phyloP scores from a whole-genome alignment of 805 yeast genomes.

The Kazachstania africana region DNA sequence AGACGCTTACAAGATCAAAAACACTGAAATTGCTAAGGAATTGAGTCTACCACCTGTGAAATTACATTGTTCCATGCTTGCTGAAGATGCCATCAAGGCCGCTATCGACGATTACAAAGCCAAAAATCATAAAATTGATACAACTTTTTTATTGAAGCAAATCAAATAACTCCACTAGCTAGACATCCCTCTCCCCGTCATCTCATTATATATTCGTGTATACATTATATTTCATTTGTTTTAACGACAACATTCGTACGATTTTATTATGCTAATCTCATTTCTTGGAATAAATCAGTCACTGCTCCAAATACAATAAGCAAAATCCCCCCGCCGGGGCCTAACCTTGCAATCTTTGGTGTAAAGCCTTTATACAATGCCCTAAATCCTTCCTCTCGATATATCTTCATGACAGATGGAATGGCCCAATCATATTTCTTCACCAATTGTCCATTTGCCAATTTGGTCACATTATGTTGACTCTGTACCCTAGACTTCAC shows the following conservation, averaged over 20 bases:
- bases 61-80: conserved; percentile 96
- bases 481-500: conserved; percentile 93
- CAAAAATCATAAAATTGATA: background rate
- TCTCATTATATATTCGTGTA: too few relatives aligned
- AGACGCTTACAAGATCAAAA: conserved; percentile 84
- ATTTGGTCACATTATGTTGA: conserved; percentile 7
- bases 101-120: conserved; percentile 90
- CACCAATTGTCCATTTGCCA: conserved; percentile 50
- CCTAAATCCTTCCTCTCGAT: conserved; percentile 76
- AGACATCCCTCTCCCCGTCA: background rate
- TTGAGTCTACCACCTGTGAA: conserved; percentile 92
- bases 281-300: conserved; percentile 79
- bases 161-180: background rate
- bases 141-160: background rate
- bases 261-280: conserved; percentile 8
- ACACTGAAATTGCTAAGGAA: conserved; percentile 89
- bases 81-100: conserved; percentile 94
- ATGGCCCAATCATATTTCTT: conserved; percentile 88
- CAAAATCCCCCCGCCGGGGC: conserved; percentile 98
- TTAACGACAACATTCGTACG: too few relatives aligned
- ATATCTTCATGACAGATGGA: conserved; percentile 64
- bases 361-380: conserved; percentile 93
- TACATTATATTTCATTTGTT: too few relatives aligned
- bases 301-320: conserved; percentile 92
- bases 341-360: conserved; percentile 93